A percentile compares a stretch with the other conserved stretches of the same genome.
These are phyloP conservation scores for Cercospora zeina DNA, from an alignment of 2,329 filamentous ascomycete genomes.

Conservation along the genomic window DNA sequence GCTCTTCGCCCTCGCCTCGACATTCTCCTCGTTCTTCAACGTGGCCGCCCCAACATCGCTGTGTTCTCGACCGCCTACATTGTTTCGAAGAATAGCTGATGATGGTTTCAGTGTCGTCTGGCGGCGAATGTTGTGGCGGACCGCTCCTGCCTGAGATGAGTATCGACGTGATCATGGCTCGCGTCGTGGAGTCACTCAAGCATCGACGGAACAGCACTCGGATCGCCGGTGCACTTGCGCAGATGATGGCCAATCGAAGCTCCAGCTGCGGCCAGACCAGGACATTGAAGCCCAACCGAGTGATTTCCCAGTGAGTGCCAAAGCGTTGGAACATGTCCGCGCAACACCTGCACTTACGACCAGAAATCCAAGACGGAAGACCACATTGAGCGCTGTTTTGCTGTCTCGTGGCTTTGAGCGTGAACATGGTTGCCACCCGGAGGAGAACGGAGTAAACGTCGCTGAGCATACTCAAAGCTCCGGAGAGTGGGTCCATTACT, in stretches of 20 bases:
- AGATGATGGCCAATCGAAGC: slow-evolving; percentile 31
- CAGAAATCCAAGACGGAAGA: slow-evolving; percentile 31
- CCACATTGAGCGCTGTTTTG: slow-evolving; percentile 30
- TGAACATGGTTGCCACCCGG: slow-evolving; percentile 29
- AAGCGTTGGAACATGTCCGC: slow-evolving; percentile 30
- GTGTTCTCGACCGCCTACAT: slow-evolving; percentile 1
- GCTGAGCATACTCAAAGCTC: slow-evolving; percentile 29
- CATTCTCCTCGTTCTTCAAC: neutral
- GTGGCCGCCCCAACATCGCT: neutral
- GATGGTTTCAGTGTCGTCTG: slow-evolving; percentile 2
- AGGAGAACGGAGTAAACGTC: slow-evolving; percentile 33
- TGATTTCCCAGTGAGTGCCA: slow-evolving; percentile 20
- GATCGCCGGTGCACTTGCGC: slow-evolving; percentile 28
- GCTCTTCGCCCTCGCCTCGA: neutral
- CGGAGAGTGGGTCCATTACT: slow-evolving; percentile 14
- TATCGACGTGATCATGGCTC: slow-evolving; percentile 5
- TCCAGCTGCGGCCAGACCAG: slow-evolving; percentile 29
- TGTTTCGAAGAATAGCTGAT: slow-evolving; percentile 6
- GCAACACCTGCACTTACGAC: slow-evolving; percentile 30
- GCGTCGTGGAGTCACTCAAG: neutral
- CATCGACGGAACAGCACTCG: slow-evolving; percentile 25
- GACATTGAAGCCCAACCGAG: slow-evolving; percentile 29
- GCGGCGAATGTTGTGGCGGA: neutral
- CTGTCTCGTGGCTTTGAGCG: slow-evolving; percentile 23
- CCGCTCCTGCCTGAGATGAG: slow-evolving; percentile 5